Percentiles rank a stretch among this genome's conserved stretches.
Evolutionary conservation across 139 green algal genomes (phyloP).

Genomic region (Chlamydomonas sphaeroides): DNA sequence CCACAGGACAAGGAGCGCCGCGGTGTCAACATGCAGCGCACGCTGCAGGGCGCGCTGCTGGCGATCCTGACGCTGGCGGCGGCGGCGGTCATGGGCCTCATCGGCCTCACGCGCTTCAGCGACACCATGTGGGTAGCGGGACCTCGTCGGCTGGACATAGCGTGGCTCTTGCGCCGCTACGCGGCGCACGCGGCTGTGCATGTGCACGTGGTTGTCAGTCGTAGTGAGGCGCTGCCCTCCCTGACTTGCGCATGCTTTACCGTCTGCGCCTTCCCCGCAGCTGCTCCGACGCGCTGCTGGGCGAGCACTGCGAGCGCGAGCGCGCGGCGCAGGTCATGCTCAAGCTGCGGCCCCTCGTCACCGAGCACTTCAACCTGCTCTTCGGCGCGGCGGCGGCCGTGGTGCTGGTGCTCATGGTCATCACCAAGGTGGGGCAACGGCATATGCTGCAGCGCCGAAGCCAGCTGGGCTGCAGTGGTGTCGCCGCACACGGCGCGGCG

Average conservation of each 20-base stretch:
- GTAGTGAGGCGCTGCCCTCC: no score
- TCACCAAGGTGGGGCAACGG: slow-evolving; percentile 1
- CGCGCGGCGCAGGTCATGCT: not conserved
- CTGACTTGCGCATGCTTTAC: no score
- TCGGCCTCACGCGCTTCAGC: slow-evolving; percentile 2
- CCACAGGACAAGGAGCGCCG: slow-evolving; percentile 27
- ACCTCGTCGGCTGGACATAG: no score
- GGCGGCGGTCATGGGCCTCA: not conserved
- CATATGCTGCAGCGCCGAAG: no score
- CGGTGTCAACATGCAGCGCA: slow-evolving; percentile 32
- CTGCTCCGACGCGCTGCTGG: slow-evolving; percentile 26
- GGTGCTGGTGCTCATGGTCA: slow-evolving; percentile 24
- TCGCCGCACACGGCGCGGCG: no score
- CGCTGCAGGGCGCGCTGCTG: slow-evolving; percentile 38
- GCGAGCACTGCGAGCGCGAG: not conserved
- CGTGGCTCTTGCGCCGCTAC: no score
- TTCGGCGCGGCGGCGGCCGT: slow-evolving; percentile 9
- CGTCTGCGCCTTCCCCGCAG: no score
- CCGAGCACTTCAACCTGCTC: slow-evolving; percentile 1
- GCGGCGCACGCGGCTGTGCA: no score
- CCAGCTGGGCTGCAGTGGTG: no score
- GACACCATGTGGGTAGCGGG: slow-evolving; percentile 21
- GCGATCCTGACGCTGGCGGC: slow-evolving; percentile 13
- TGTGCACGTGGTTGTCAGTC: no score
- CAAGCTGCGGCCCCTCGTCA: slow-evolving; percentile 14